Conservation (phyloP, 768 basidiomycete species). For the Trametes sanguinea region DNA sequence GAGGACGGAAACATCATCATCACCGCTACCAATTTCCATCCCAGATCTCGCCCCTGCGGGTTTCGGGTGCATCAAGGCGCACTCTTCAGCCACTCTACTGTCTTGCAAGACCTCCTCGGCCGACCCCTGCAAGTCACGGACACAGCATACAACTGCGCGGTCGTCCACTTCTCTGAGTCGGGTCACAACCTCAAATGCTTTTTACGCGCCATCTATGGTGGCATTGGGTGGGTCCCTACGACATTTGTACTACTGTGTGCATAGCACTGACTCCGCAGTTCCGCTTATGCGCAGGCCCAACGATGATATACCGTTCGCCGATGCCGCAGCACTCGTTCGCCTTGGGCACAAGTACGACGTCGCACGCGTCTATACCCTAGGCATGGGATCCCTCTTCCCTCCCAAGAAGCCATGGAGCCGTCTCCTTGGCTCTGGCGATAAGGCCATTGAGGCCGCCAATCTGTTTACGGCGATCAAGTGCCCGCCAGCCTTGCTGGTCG, state of each 20-base stretch:
- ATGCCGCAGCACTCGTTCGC: slow-evolving; percentile 7
- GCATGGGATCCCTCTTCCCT: background rate
- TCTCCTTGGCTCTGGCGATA: background rate
- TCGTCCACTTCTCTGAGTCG: slow-evolving; percentile 1
- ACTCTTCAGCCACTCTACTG: background rate
- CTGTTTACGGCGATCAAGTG: background rate
- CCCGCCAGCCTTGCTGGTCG: background rate
- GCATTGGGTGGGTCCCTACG: background rate
- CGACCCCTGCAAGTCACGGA: background rate
- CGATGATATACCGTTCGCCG: background rate
- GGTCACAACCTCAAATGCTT: slow-evolving; percentile 3
- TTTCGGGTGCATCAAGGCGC: slow-evolving; percentile 10
- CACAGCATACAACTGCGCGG: background rate
- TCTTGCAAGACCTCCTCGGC: background rate
- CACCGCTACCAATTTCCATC: slow-evolving; percentile 36
- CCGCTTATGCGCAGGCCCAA: background rate
- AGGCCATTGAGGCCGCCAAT: background rate
- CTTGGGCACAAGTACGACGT: slow-evolving; percentile 17
- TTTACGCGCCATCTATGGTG: slow-evolving; percentile 12
- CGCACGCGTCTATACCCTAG: background rate
- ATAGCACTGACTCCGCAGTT: background rate
- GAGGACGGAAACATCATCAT: slow-evolving; percentile 69
- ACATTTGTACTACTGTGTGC: too few species aligned
- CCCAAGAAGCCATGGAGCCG: background rate
- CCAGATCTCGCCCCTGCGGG: background rate